Evolutionary conservation across 2,329 filamentous ascomycete species (phyloP).

Genomic region (Metarhizium guizhouense): DNA sequence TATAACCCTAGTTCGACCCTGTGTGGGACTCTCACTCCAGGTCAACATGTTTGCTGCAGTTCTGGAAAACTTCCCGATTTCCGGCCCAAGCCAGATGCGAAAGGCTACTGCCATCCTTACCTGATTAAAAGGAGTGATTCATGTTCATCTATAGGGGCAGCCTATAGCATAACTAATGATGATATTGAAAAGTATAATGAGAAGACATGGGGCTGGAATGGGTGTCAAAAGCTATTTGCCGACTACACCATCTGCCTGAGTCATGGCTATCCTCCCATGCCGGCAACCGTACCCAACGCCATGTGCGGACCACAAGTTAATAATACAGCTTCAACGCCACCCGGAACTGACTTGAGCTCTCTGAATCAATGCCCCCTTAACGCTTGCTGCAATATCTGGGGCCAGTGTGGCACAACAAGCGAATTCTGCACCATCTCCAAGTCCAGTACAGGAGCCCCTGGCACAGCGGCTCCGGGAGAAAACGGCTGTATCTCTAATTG

Average conservation of each 20-base stretch:
- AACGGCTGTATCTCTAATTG: conserved; percentile 22
- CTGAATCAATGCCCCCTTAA: conserved; percentile 22
- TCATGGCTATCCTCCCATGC: conserved; percentile 20
- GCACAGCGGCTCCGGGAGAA: conserved; percentile 9
- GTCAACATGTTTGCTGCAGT: no score
- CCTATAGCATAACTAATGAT: no score
- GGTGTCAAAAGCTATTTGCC: no score
- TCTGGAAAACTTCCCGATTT: no score
- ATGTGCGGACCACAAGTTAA: conserved; percentile 20
- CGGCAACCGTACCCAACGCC: conserved; percentile 11
- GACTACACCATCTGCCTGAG: conserved; percentile 17
- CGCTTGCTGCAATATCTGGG: conserved; percentile 26
- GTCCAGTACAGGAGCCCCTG: conserved; percentile 12
- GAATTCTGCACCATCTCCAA: conserved; percentile 27
- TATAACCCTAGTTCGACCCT: no score
- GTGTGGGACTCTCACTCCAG: neutral
- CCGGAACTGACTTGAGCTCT: conserved; percentile 6
- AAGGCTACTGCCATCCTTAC: no score
- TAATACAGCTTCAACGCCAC: conserved; percentile 3
- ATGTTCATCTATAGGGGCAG: no score
- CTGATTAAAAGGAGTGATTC: no score
- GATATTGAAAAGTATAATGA: no score
- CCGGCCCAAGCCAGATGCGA: no score
- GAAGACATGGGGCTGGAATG: no score
- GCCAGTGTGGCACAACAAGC: conserved; percentile 30